These are phyloP conservation scores for Thermochaetoides dissita DNA, from an alignment of 2,329 filamentous ascomycete genomes.

Conservation along the genomic window DNA sequence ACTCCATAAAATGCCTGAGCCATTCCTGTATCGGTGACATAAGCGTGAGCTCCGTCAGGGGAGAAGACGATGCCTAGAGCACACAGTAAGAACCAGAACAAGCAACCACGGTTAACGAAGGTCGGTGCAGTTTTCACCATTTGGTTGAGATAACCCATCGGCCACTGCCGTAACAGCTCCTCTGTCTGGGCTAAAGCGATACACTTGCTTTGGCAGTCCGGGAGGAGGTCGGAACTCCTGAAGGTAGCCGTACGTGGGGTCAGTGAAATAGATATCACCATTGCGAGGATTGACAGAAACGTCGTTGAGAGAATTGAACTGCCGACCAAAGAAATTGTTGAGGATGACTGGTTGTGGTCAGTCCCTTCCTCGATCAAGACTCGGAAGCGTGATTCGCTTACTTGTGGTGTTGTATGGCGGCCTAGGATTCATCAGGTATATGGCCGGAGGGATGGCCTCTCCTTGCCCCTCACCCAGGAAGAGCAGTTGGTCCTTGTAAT, in stretches of 20 bases:
- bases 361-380: neutral
- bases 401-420: slow-evolving; percentile 37
- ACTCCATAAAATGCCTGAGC: slow-evolving; percentile 28
- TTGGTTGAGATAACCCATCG: slow-evolving; percentile 41
- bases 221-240: slow-evolving; percentile 43
- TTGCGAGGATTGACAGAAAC: slow-evolving; percentile 37
- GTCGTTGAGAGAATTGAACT: slow-evolving; percentile 49
- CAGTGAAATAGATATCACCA: slow-evolving; percentile 51
- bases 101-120: no score
- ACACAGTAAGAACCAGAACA: no score
- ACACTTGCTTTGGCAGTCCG: slow-evolving; percentile 43
- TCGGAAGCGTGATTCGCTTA: slow-evolving; percentile 13
- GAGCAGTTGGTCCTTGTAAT: slow-evolving; percentile 34
- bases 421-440: slow-evolving; percentile 29
- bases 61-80: slow-evolving; percentile 40
- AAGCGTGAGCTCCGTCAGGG: slow-evolving; percentile 35
- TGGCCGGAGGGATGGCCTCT: slow-evolving; percentile 23
- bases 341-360: slow-evolving; percentile 27
- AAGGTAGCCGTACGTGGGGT: slow-evolving; percentile 43
- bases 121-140: slow-evolving; percentile 24
- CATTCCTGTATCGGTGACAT: slow-evolving; percentile 43
- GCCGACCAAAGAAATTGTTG: slow-evolving; percentile 45
- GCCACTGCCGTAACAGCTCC: slow-evolving; percentile 41
- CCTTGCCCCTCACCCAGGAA: slow-evolving; percentile 38
- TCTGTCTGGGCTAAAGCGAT: slow-evolving; percentile 36